A percentile compares a stretch with the other conserved stretches of the same genome.
Evolutionary conservation across 2,329 filamentous ascomycete genomes (phyloP).

Genomic region (Stachybotrys elegans): DNA sequence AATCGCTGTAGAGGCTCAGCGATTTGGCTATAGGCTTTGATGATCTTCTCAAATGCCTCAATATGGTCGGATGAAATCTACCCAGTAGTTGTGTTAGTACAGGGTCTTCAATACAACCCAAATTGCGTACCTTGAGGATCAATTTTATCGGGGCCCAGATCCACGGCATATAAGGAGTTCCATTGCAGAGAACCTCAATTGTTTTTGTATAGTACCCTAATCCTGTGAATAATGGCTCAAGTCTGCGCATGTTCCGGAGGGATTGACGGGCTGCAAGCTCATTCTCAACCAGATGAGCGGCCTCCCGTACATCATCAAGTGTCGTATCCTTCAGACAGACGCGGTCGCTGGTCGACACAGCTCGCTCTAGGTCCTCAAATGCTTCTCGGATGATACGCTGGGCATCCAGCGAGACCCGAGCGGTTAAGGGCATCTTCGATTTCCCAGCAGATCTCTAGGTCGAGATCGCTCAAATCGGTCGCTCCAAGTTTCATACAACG

Average conservation of each 20-base stretch:
- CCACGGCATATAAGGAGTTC: constrained; percentile 39
- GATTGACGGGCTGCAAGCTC: constrained; percentile 29
- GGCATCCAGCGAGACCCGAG: too few relatives aligned
- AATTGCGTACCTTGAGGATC: constrained; percentile 15
- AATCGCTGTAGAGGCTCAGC: constrained; percentile 33
- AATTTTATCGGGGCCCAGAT: constrained; percentile 41
- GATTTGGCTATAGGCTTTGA: constrained; percentile 34
- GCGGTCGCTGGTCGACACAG: too few relatives aligned
- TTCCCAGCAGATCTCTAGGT: too few relatives aligned
- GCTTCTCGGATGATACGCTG: too few relatives aligned
- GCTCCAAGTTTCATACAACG: too few relatives aligned
- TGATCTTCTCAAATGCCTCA: constrained; percentile 35
- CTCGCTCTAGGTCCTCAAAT: too few relatives aligned
- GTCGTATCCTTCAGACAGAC: too few relatives aligned
- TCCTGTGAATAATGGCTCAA: constrained; percentile 34
- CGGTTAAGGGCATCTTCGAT: too few relatives aligned
- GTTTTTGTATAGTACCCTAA: constrained; percentile 36
- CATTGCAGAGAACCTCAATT: constrained; percentile 39
- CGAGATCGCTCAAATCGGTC: too few relatives aligned
- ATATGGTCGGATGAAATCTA: constrained; percentile 25
- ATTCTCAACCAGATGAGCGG: constrained; percentile 31
- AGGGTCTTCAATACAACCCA: background rate
- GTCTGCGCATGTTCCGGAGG: constrained; percentile 37
- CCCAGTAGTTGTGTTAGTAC: background rate
- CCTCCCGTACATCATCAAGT: too few relatives aligned